Evolutionary conservation across 208 protist species (phyloP).

Genomic region (Trypanosoma boissoni): DNA sequence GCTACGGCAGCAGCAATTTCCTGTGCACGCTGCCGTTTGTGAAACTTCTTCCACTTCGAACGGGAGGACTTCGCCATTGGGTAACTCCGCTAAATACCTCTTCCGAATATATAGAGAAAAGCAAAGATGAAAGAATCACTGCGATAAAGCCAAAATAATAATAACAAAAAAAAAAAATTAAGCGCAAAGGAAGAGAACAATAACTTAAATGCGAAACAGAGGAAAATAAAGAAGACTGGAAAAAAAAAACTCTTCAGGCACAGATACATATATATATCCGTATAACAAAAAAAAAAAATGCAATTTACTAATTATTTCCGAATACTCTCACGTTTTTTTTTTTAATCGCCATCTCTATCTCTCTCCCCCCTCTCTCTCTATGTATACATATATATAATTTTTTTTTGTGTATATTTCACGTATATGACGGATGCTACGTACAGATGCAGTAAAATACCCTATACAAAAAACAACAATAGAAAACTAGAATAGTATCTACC

Average conservation of each 20-base stretch:
- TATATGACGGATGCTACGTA: too few relatives aligned
- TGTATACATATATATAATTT: too few relatives aligned
- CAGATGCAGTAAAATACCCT: too few relatives aligned
- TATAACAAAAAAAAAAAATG: not conserved
- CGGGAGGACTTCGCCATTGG: constrained; percentile 81
- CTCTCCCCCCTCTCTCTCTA: too few relatives aligned
- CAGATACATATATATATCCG: not conserved
- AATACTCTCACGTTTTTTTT: too few relatives aligned
- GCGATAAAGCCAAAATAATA: too few relatives aligned
- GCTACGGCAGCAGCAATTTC: constrained; percentile 36
- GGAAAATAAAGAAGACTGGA: constrained; percentile 6
- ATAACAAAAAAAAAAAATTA: constrained; percentile 11
- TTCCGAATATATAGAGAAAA: too few relatives aligned
- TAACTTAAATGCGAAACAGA: constrained; percentile 6
- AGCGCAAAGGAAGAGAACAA: not conserved
- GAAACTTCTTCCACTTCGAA: constrained; percentile 85
- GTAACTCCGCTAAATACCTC: not conserved
- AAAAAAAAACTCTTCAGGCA: constrained; percentile 3
- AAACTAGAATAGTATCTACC: not conserved
- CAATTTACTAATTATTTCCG: too few relatives aligned
- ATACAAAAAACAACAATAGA: not conserved
- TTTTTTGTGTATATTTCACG: too few relatives aligned
- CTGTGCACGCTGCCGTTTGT: constrained; percentile 56
- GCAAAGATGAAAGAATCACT: too few relatives aligned
- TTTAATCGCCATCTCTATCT: too few relatives aligned